Evolutionary conservation across 441 rosid genomes (phyloP), one percentile per base, ranked within the genome.

Genomic region (Arabidopsis hybrid): DNA sequence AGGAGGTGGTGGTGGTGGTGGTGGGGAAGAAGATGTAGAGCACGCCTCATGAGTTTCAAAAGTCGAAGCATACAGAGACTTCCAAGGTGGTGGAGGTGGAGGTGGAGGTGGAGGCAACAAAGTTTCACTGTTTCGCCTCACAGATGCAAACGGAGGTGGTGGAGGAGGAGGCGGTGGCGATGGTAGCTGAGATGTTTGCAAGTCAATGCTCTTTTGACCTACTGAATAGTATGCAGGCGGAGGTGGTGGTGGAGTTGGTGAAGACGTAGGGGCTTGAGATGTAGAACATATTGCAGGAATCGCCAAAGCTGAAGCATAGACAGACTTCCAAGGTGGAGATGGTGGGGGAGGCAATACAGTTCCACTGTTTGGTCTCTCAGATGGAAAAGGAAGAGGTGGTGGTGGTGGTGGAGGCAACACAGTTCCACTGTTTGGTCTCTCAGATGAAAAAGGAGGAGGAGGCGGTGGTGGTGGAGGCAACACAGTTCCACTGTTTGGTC

Each of bases 271-370:
- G 14, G 78, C 82, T 8, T 80, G 75, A 18, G 84, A 61, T 12
- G 80, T 57, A 16, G 71, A 65, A 66, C 43, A 14, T 53, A 53
- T 63, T 36, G 42, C 71, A 74, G 80, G 76, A 71, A 60, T 17
- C 53, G 17, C 52, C 62, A 77, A 66, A 72, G 45, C 55, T 77
- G 79, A 76, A 79, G 65, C 69, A 77, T 34, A 71, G n/a, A 59
- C 79, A 56, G 81, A 76, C 58, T 82, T 83, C 92, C 91, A 84
- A 74, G 85, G 85, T 36, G 78, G 74, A 34, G 85, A 79, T 6
- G 79, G 49, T 21, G 26, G 26, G 26, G 26, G 26, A 21, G 26
- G 26, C 26, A 21, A 21, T 21, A 21, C 26, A 21, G 26, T 21
- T 21, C 26, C 26, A 21, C 26, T 21, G 26, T 21, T 21, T 21